These are phyloP conservation scores for Scheffersomyces insectosa DNA, from an alignment of 1,139 yeast genomes.

Conservation along the genomic window DNA sequence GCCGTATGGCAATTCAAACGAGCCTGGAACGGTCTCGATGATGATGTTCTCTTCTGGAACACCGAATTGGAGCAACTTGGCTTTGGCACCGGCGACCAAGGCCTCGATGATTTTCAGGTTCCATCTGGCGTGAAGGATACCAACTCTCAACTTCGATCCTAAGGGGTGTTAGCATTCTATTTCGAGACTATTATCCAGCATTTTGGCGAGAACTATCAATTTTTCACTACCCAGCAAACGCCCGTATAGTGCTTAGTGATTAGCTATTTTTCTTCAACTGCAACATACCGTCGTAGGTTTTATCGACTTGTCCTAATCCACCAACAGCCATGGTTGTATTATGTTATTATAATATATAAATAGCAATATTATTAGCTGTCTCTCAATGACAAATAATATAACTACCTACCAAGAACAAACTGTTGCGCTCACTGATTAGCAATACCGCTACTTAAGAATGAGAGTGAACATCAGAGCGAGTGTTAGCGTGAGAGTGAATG, in stretches of 20 bases:
- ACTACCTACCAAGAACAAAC: no score
- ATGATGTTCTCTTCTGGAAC: constrained; percentile 76
- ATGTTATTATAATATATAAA: no score
- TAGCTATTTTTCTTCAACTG: background rate
- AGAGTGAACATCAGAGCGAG: no score
- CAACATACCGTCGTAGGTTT: constrained; percentile 60
- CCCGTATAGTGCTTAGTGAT: background rate
- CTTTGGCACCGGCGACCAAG: constrained; percentile 74
- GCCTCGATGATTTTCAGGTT: constrained; percentile 75
- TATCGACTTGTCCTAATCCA: constrained; percentile 77
- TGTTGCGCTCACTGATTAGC: no score
- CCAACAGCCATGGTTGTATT: constrained; percentile 63
- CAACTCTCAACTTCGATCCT: constrained; percentile 68
- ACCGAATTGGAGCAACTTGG: constrained; percentile 59
- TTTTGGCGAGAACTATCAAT: background rate
- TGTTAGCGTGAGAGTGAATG: no score
- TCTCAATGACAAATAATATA: no score
- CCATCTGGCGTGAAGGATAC: constrained; percentile 96
- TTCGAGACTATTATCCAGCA: background rate
- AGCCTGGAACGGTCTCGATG: constrained; percentile 88
- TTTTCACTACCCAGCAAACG: no score
- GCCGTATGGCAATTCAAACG: constrained; percentile 89
- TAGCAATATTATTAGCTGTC: no score
- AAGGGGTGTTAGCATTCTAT: constrained; percentile 9
- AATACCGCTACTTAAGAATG: no score